Conservation (phyloP, 2,329 filamentous ascomycete genomes). For the Diplodia intermedia region DNA sequence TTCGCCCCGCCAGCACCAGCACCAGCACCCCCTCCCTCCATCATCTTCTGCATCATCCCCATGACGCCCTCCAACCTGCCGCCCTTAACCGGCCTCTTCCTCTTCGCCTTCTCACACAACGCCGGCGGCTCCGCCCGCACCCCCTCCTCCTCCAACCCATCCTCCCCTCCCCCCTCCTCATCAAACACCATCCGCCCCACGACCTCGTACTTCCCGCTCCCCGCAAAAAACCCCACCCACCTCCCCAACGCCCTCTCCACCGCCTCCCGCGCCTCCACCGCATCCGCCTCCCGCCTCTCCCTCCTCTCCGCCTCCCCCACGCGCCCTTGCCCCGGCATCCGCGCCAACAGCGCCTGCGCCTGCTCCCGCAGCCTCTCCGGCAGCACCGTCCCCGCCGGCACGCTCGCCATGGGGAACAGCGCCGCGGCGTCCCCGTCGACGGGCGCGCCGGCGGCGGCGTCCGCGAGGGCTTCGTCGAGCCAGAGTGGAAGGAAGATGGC, state of each 20-base stretch:
- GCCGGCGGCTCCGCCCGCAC: constrained; percentile 31
- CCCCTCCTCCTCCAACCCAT: constrained; percentile 34
- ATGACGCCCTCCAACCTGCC: constrained; percentile 38
- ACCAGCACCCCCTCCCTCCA: neutral
- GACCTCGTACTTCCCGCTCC: constrained; percentile 38
- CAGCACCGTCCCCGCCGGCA: constrained; percentile 6
- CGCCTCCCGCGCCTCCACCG: constrained; percentile 32
- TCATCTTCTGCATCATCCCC: constrained; percentile 20
- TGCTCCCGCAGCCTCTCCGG: constrained; percentile 26
- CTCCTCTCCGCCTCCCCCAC: constrained; percentile 35
- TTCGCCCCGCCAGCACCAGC: neutral
- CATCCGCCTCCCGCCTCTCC: constrained; percentile 37
- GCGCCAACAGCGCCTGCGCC: neutral
- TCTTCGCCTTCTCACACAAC: constrained; percentile 39
- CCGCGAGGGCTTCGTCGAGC: constrained; percentile 39
- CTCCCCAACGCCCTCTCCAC: constrained; percentile 12
- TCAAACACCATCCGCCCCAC: constrained; percentile 37
- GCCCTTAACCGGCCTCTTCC: constrained; percentile 42
- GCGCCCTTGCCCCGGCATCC: constrained; percentile 32
- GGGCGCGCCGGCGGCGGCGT: constrained; percentile 33
- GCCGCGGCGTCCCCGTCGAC: constrained; percentile 27
- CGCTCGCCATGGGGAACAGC: neutral
- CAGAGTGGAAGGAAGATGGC: constrained; percentile 41
- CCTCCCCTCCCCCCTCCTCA: constrained; percentile 34
- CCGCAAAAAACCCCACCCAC: constrained; percentile 36